phyloP scores from a whole-genome alignment of 2,329 filamentous ascomycete species.

The Fusarium zealandicum region DNA sequence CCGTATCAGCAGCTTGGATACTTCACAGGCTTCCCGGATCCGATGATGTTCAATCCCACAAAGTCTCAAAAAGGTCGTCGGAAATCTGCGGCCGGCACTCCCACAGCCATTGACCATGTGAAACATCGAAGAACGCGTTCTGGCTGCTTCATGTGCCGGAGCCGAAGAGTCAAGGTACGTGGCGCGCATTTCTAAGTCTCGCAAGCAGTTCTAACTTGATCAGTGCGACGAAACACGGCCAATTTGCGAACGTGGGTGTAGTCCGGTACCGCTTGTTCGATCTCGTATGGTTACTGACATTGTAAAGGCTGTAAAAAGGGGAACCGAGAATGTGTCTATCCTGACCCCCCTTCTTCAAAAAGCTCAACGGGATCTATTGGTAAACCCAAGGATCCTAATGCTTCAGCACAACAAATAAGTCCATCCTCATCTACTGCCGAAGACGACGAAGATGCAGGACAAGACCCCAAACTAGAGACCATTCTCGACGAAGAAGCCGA shows the following conservation, averaged over 20 bases:
- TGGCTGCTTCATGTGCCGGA: conserved; percentile 91
- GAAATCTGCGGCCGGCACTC: conserved; percentile 54
- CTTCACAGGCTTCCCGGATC: conserved; percentile 59
- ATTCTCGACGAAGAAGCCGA: conserved; percentile 63
- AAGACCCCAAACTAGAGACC: conserved; percentile 55
- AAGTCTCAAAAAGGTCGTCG: conserved; percentile 59
- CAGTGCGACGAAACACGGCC: conserved; percentile 92
- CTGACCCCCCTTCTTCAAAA: conserved; percentile 67
- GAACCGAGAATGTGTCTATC: conserved; percentile 88
- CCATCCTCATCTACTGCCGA: conserved; percentile 63
- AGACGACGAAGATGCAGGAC: conserved; percentile 56
- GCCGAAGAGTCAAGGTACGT: conserved; percentile 80
- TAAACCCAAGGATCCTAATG: conserved; percentile 49
- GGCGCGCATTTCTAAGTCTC: neutral
- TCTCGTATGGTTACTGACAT: conserved; percentile 14
- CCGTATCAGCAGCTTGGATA: conserved; percentile 58
- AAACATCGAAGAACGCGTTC: conserved; percentile 94
- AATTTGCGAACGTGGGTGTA: conserved; percentile 75
- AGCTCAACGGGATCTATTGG: conserved; percentile 35
- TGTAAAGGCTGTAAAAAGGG: conserved; percentile 87
- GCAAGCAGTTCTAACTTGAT: conserved; percentile 20
- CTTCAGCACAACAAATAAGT: conserved; percentile 53
- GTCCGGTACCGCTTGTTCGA: neutral
- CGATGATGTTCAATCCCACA: conserved; percentile 55
- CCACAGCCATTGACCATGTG: conserved; percentile 68